Base-by-base conservation (phyloP, 2,329 filamentous ascomycete genomes). In the Colletotrichum lindemuthianum region DNA sequence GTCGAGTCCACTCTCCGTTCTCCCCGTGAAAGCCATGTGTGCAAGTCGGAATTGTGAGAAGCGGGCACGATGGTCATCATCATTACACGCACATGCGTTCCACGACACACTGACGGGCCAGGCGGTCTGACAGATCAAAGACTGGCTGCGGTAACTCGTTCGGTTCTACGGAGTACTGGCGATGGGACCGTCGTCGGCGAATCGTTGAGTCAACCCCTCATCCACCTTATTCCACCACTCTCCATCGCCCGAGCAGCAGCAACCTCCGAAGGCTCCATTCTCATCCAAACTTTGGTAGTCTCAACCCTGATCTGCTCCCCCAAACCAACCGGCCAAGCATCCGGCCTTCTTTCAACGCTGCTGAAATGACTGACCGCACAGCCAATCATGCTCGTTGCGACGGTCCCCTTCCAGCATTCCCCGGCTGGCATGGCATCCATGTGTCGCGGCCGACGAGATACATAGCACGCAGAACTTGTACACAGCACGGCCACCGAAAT, bases 151-250 rank as follows among this genome's bases (percentile, higher is more conserved):
- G 54, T 11, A 34, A 58, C 44, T 44, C 15, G 5, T 10, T 63
- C 34, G 45, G 12, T 36, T 43, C 37, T 63, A n/a, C 33, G 11
- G 44, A 15, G 45, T 61, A 39, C 15, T 56, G 34, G 24, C 24
- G 16, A 54, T 60, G 61, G 58, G 37, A 16, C 16, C 16, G 36
- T 16, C n/a, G 43, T 50, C 13, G 16, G 2, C 50, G 33, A 24
- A 56, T 65, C 44, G 51, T 61, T 56, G 58, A 50, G 56, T 47
- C 39, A 48, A 61, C 24, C 43, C 10, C 34, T 51, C 61, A 50
- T 56, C 61, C 15, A 41, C 51, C 33, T 45, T 16, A 50, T 8
- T 13, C 34, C 44, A 43, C 36, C 44, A 37, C 41, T 60, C 44
- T 55, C 60, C 57, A 59, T 60, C 47, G 16, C 24, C 4, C 24